Base-by-base conservation (phyloP, 371 early-diverging fungal species). In the Mortierella sp. region DNA sequence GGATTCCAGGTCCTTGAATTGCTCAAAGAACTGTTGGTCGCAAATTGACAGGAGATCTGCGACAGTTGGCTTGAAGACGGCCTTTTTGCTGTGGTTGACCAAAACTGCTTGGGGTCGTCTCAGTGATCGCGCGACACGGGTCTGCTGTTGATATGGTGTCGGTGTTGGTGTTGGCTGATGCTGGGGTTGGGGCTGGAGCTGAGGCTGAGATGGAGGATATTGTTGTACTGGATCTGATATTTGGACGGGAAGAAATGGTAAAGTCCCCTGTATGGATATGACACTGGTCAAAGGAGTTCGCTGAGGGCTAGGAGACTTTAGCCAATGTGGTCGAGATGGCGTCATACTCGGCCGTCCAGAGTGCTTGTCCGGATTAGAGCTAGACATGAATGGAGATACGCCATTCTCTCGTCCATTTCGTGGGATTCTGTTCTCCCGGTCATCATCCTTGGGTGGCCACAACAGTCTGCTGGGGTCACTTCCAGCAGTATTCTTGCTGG, bases 11-110 rank as follows among this genome's bases (percentile, higher is more conserved):
- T 48, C 34, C 2, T 57, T 75, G 65, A 82, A 85, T 31, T 82
- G 82, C n/a, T 65, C 50, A 72, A 82, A 86, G 73, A 86, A 80
- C 8, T n/a, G 14, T 38, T 86, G 87, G 47, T 82, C 77, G 55
- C 87, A 80, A 26, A 86, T 77, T 11, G 80, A 50, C 5, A 86
- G 70, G 42, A 86, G 72, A 24, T 86, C 82, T 26, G 72, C 48
- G 54, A 84, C 68, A 3, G 80, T 76, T 13, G 84, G 84, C 48
- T 55, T 70, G 52, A 83, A 77, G 8, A 77, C 72, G 0, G 55
- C 55, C 11, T 74, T 77, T 65, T 77, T 77, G 1, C 80, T 80
- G 63, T 55, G 50, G 57, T 68, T 77, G 42, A 80, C 75, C 26
- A 80, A n/a, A 2, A 60, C 77, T 19, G 84, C 71, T 5, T 75